phyloP scores from a whole-genome alignment of 202 grass and related monocot species.

The Musa balbisiana region DNA sequence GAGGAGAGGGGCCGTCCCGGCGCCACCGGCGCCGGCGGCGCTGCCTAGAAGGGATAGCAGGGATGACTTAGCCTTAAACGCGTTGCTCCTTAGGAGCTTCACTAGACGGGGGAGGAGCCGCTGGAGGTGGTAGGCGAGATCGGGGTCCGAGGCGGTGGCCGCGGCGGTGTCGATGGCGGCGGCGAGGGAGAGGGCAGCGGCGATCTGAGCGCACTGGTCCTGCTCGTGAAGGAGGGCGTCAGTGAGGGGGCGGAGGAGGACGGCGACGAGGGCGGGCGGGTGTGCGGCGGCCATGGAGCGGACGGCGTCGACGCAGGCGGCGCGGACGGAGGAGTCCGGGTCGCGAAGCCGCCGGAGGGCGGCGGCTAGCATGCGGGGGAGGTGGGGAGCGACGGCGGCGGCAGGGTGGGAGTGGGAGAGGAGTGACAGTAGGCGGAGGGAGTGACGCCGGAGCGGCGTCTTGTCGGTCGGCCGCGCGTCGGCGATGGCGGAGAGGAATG shows the following conservation, averaged over 20 bases:
- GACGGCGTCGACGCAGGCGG: conserved; percentile 66
- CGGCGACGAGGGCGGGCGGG: conserved; percentile 21
- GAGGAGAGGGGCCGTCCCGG: conserved; percentile 37
- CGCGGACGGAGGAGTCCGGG: conserved; percentile 92
- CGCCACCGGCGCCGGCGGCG: conserved; percentile 38
- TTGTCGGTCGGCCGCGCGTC: conserved; percentile 87
- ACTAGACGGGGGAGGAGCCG: conserved; percentile 64
- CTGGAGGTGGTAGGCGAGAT: conserved; percentile 65
- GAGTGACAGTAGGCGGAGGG: conserved; percentile 66
- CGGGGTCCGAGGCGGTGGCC: conserved; percentile 17
- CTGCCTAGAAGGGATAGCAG: conserved; percentile 72
- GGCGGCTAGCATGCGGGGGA: conserved; percentile 77
- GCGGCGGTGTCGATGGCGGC: conserved; percentile 59
- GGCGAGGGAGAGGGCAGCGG: conserved; percentile 64
- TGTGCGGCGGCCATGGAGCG: conserved; percentile 43
- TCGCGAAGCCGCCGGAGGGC: conserved; percentile 86
- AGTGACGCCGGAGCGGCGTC: conserved; percentile 82
- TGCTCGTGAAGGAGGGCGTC: conserved; percentile 94
- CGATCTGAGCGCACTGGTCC: conserved; percentile 79
- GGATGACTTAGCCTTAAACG: conserved; percentile 85
- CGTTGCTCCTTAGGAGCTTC: conserved; percentile 89
- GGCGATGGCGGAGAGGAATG: conserved; percentile 79
- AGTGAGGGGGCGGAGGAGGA: conserved; percentile 43
- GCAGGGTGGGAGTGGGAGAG: conserved; percentile 47
- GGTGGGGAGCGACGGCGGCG: conserved; percentile 51